Base-by-base conservation (phyloP, 495 filamentous ascomycete species). In the Chaetomium fimeti region DNA sequence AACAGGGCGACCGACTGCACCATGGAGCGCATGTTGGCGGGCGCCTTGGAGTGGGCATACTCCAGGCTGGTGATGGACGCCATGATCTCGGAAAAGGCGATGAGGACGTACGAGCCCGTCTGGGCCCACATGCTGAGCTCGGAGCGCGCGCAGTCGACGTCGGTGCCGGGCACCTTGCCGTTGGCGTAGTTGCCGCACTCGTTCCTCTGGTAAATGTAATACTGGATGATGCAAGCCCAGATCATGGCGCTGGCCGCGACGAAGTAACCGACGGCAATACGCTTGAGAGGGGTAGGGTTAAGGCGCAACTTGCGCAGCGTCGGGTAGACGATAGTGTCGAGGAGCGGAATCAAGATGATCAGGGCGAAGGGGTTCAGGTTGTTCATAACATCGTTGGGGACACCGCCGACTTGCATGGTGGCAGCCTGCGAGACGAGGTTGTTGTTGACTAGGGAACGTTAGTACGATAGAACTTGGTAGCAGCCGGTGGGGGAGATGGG, bases 1-100 rank as follows among this genome's bases (percentile, higher is more conserved):
- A 91, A 89, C 48, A 91, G 81, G 32, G 82, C 82, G 47, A 91
- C 75, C 6, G 87, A 83, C 68, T 86, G 86, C 25, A 92, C 86
- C 40, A 91, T 81, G 13, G 86, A 88, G 12, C 88, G 82, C 88
- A 93, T 91, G 74, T 88, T 91, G 65, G 79, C 82, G 8, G 91
- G 91, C 1, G 91, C 89, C 76, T 93, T 91, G 68, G 86, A 89
- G 72, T 86, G 92, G 6, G 90, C 91, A 63, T 92, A 83, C 71
- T 89, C 86, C 7, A 88, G 78, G 1, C 76, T 80, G 16, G 86
- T 88, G 67, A 90, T 82, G 55, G 81, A 86, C 0, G 87, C 87
- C 64, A 91, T 82, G 65, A 90, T 89, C 75, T 91, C 89, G n/a
- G 85, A 86, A n/a, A 91, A 76, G 64, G 82, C 89, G 60, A 89